Percentiles rank a stretch among this genome's conserved stretches.
Evolutionary conservation across 495 filamentous ascomycete genomes (phyloP).

Genomic region (Neurospora tetrasperma): DNA sequence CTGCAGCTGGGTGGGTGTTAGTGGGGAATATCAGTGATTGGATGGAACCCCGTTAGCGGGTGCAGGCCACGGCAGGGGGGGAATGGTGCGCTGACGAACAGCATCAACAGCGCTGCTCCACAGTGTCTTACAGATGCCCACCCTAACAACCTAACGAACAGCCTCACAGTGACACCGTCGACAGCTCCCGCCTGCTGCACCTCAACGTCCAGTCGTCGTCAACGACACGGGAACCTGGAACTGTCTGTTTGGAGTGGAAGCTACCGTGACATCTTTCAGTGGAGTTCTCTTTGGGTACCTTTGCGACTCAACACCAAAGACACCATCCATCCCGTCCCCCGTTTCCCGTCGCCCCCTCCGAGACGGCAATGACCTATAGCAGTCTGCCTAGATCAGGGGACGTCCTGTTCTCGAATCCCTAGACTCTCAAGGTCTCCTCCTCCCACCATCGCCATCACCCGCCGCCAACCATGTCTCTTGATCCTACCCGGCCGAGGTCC

Average conservation of each 20-base stretch:
- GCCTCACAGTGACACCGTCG: background rate
- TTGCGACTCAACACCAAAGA: background rate
- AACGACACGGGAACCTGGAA: background rate
- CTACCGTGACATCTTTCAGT: background rate
- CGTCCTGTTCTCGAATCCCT: background rate
- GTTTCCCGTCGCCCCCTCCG: background rate
- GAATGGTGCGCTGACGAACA: background rate
- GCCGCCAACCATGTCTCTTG: slow-evolving; percentile 53
- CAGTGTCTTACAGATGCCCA: background rate
- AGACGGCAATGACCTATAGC: slow-evolving; percentile 20
- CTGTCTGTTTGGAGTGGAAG: background rate
- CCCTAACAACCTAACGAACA: background rate
- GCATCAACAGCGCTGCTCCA: background rate
- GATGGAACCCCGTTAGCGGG: background rate
- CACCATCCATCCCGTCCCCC: background rate
- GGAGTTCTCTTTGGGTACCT: background rate
- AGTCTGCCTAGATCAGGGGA: background rate
- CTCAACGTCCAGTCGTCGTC: background rate
- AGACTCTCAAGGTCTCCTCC: background rate
- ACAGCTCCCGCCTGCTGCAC: background rate
- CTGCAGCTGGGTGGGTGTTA: background rate
- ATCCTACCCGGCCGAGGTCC: slow-evolving; percentile 52
- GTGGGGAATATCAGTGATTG: background rate
- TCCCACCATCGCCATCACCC: background rate
- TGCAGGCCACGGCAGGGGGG: background rate